Evolutionary conservation across 148 eudicot species (phyloP).

Genomic region (Selenicereus undatus): DNA sequence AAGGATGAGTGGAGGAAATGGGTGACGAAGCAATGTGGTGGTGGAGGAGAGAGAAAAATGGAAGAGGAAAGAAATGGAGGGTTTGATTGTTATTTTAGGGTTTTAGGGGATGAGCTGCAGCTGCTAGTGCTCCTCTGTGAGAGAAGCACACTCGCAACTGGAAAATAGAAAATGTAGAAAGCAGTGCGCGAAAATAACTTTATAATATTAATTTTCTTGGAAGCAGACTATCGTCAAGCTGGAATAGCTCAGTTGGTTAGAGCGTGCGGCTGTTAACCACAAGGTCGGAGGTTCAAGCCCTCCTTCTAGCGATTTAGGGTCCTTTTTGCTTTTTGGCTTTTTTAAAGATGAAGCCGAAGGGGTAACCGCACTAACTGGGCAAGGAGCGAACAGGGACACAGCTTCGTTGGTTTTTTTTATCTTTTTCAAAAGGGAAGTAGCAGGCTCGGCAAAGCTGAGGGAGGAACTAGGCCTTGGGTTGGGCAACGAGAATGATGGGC

Average conservation of each 20-base stretch:
- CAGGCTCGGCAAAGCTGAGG: too few relatives aligned
- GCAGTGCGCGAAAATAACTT: too few relatives aligned
- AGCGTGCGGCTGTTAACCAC: constrained; percentile 64
- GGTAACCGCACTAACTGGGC: too few relatives aligned
- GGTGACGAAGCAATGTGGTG: neutral
- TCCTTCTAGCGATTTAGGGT: constrained; percentile 35
- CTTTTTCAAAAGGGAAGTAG: too few relatives aligned
- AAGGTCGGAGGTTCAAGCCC: constrained; percentile 61
- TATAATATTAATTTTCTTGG: too few relatives aligned
- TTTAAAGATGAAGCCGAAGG: too few relatives aligned
- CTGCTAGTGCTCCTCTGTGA: neutral
- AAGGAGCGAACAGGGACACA: too few relatives aligned
- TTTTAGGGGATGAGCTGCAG: constrained; percentile 9
- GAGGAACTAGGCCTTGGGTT: too few relatives aligned
- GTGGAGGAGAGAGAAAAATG: constrained; percentile 24
- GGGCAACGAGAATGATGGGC: too few relatives aligned
- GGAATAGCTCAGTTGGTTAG: constrained; percentile 61
- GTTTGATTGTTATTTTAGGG: constrained; percentile 15
- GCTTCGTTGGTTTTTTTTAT: too few relatives aligned
- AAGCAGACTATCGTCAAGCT: constrained; percentile 9
- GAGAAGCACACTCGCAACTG: neutral
- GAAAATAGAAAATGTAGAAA: neutral
- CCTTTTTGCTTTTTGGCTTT: too few relatives aligned
- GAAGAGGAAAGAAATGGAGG: neutral
- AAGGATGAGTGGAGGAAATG: neutral